phyloP scores from a whole-genome alignment of 352 stramenopile species.

The Aphanomyces invadans region DNA sequence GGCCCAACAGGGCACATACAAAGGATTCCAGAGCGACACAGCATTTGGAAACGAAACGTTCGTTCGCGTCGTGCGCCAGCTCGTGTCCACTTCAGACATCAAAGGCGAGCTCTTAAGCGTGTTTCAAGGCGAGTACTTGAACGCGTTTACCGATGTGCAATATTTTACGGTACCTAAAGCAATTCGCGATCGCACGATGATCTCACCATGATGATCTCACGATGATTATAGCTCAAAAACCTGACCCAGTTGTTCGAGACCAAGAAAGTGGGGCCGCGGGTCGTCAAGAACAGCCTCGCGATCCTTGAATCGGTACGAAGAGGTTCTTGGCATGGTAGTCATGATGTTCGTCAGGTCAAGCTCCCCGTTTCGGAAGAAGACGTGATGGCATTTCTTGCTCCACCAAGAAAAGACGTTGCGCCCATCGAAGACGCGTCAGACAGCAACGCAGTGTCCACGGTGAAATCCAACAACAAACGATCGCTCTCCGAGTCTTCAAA shows the following conservation, averaged over 20 bases:
- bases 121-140: constrained; percentile 81
- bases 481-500: constrained; percentile 27
- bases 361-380: constrained; percentile 57
- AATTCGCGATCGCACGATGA: neutral
- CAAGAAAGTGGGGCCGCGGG: constrained; percentile 28
- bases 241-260: constrained; percentile 49
- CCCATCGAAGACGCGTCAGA: constrained; percentile 40
- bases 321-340: too few relatives aligned
- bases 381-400: constrained; percentile 62
- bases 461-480: constrained; percentile 26
- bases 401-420: constrained; percentile 25
- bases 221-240: constrained; percentile 65
- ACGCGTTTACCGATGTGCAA: constrained; percentile 77
- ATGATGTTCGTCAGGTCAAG: constrained; percentile 33
- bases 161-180: constrained; percentile 62
- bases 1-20: constrained; percentile 56
- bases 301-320: constrained; percentile 32
- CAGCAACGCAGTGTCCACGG: constrained; percentile 36
- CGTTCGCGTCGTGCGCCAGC: constrained; percentile 58
- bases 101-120: constrained; percentile 75
- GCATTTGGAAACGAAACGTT: constrained; percentile 83
- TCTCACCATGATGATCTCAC: too few relatives aligned
- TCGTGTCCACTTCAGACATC: constrained; percentile 44
- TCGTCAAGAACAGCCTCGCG: constrained; percentile 33
- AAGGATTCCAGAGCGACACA: constrained; percentile 6